These are phyloP conservation scores for Nadsonia starkeyi-henricii DNA, from an alignment of 1,139 yeast species.

Conservation along the genomic window DNA sequence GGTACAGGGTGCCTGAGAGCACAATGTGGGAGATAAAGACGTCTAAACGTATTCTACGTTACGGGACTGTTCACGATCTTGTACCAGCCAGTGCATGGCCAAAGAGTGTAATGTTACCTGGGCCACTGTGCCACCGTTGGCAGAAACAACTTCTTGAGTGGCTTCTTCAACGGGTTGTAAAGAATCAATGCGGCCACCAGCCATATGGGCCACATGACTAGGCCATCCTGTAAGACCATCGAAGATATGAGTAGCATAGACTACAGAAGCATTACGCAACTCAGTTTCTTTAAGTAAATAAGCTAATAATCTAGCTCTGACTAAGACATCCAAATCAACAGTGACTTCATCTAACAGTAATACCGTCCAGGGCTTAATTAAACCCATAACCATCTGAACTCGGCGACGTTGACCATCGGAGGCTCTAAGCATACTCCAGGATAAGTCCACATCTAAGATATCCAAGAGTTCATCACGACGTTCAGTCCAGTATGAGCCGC, in stretches of 20 bases:
- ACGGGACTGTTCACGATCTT: conserved; percentile 21
- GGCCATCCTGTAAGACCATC: conserved; percentile 92
- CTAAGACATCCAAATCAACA: conserved; percentile 87
- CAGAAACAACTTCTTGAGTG: background rate
- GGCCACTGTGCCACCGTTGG: conserved; percentile 4
- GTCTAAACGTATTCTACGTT: background rate
- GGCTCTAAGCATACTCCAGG: conserved; percentile 85
- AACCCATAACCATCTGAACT: conserved; percentile 88
- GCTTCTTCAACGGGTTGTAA: conserved; percentile 10
- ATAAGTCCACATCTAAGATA: conserved; percentile 68
- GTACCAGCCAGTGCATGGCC: conserved; percentile 27
- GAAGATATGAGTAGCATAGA: conserved; percentile 93
- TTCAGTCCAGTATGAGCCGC: conserved; percentile 60
- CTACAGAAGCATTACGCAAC: conserved; percentile 46
- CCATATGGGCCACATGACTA: conserved; percentile 66
- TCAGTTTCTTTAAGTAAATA: conserved; percentile 62
- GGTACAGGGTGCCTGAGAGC: no score
- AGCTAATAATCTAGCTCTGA: conserved; percentile 55
- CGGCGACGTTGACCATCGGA: conserved; percentile 93
- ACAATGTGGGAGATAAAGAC: background rate
- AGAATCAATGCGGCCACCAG: conserved; percentile 40
- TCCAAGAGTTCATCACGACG: conserved; percentile 64
- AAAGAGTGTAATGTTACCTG: conserved; percentile 25
- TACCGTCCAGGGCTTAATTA: conserved; percentile 78
- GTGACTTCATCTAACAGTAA: conserved; percentile 86